phyloP scores from a whole-genome alignment of 805 yeast species.

The Yarrowia sp. region DNA sequence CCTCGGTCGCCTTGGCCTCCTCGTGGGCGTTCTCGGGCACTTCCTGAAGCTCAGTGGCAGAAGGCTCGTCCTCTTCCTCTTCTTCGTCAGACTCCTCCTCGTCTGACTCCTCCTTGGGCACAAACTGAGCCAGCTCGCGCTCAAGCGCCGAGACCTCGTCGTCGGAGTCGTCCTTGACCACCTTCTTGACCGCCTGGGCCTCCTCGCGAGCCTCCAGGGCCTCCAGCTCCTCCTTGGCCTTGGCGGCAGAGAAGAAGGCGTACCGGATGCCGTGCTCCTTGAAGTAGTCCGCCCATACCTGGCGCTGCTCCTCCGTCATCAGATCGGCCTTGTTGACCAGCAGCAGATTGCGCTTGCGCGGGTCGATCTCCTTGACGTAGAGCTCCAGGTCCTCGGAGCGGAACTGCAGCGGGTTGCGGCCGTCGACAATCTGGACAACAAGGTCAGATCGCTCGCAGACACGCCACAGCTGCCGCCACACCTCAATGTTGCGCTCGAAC shows the following conservation, averaged over 20 bases:
- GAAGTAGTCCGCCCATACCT: slow-evolving; percentile 85
- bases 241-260: slow-evolving; percentile 89
- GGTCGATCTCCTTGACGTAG: slow-evolving; percentile 75
- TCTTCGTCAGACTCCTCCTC: slow-evolving; percentile 28
- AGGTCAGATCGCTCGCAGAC: slow-evolving; percentile 93
- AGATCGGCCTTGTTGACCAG: slow-evolving; percentile 93
- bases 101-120: slow-evolving; percentile 33
- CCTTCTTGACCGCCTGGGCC: slow-evolving; percentile 29
- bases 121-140: slow-evolving; percentile 34
- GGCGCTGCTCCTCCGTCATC: slow-evolving; percentile 71
- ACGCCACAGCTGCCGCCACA: slow-evolving; percentile 98
- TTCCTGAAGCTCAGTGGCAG: neutral
- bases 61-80: slow-evolving; percentile 35
- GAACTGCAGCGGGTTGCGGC: slow-evolving; percentile 87
- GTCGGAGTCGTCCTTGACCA: slow-evolving; percentile 29
- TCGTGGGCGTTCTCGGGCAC: slow-evolving; percentile 13
- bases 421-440: slow-evolving; percentile 96
- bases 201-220: slow-evolving; percentile 49
- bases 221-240: slow-evolving; percentile 74
- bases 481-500: slow-evolving; percentile 94
- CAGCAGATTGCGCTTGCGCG: slow-evolving; percentile 73
- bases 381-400: slow-evolving; percentile 83
- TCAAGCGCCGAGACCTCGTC: slow-evolving; percentile 32
- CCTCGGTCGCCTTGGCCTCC: neutral
- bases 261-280: slow-evolving; percentile 64